Evolutionary conservation across 352 stramenopile species (phyloP), one percentile per base, ranked within the genome.

Genomic region (Phytophthora sp.): DNA sequence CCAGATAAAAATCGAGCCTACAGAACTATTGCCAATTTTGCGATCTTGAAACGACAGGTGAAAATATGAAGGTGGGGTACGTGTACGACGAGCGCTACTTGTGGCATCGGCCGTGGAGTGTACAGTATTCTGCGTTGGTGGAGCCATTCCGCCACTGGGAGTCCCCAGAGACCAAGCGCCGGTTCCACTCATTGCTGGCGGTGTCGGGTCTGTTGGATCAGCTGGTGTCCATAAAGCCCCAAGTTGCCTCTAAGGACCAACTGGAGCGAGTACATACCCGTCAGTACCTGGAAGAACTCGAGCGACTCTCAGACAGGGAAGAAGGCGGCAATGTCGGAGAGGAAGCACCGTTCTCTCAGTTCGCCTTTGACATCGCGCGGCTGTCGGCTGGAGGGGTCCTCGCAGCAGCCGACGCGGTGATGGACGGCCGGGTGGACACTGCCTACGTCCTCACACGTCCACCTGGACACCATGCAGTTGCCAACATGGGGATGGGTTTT

Each of bases 11-110:
- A n/a, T n/a, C n/a, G n/a, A n/a, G n/a, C n/a, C n/a, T n/a, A n/a
- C n/a, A n/a, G n/a, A n/a, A n/a, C n/a, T n/a, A n/a, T n/a, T n/a
- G n/a, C n/a, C n/a, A n/a, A n/a, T n/a, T n/a, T n/a, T n/a, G n/a
- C 44, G 44, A 67, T 61, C 49, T 61, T 67, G 29, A 56, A 62
- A 16, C 3, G 46, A 15, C 27, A 41, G 13, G 31, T 7, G 15
- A 66, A n/a, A n/a, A n/a, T n/a, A n/a, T 67, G 63, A 67, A 63
- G 56, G 65, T 69, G 35, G 86, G 86, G 7, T 95, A 93, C 69
- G 88, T 95, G 0, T 95, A 81, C 51, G 86, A 95, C 33, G 83
- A 95, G 73, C 79, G 83, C 18, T 93, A 82, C 76, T 63, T 94
- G 51, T 93, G 88, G 88, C 86, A 96, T 49, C 65, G 71, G 0